Evolutionary conservation across 306 rosid genomes (phyloP).

Genomic region (Canavalia gladiata): DNA sequence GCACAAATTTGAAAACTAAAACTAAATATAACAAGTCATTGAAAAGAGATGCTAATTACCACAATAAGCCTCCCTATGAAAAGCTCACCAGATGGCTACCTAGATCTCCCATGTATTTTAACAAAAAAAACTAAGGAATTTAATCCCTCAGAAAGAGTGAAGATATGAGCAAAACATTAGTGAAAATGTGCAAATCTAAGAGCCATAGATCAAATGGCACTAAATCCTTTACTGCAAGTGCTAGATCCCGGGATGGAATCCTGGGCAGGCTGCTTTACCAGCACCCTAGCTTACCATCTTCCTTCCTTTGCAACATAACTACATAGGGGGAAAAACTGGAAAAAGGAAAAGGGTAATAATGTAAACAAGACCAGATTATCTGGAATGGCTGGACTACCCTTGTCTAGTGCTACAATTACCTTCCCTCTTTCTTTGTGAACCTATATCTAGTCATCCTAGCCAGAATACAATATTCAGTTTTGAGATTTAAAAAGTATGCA

Average conservation of each 20-base stretch:
- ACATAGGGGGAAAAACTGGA: neutral
- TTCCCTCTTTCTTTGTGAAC: neutral
- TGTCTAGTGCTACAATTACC: slow-evolving; percentile 16
- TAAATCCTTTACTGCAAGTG: slow-evolving; percentile 11
- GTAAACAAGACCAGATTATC: neutral
- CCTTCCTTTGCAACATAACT: neutral
- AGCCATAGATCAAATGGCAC: slow-evolving; percentile 1
- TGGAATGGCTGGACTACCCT: slow-evolving; percentile 6
- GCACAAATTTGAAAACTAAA: slow-evolving; percentile 11
- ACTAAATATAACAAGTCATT: slow-evolving; percentile 5
- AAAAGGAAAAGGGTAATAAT: neutral
- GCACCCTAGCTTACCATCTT: neutral
- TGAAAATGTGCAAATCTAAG: neutral
- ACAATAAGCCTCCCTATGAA: slow-evolving; percentile 27
- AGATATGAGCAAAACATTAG: slow-evolving; percentile 8
- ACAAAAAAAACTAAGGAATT: neutral
- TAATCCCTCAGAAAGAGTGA: slow-evolving; percentile 3
- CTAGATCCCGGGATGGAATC: slow-evolving; percentile 1
- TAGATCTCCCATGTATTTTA: slow-evolving; percentile 14
- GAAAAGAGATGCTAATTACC: slow-evolving; percentile 43
- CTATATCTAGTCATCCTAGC: slow-evolving; percentile 13
- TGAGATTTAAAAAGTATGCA: neutral
- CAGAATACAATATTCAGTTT: neutral
- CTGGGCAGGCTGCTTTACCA: neutral
- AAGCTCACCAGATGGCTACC: slow-evolving; percentile 8